Percentiles rank a stretch among this genome's conserved stretches.
Evolutionary conservation across 345 rosid species (phyloP).

Genomic region (Hevea brasiliensis): DNA sequence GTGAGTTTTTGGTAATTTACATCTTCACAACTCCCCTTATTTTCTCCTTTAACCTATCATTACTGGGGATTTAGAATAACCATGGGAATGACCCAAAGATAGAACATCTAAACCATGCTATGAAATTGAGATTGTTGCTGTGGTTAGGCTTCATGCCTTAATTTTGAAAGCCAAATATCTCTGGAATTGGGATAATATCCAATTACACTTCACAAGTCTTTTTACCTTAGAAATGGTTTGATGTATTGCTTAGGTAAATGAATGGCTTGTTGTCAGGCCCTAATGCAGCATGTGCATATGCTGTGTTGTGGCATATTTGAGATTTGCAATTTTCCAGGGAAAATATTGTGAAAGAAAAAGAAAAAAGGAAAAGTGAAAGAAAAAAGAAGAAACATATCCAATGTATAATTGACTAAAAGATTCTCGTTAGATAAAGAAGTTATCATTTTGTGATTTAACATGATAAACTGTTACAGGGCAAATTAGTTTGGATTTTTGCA

Average conservation of each 20-base stretch:
- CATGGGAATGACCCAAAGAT: not conserved
- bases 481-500: not conserved
- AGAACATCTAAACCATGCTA: not conserved
- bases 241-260: not conserved
- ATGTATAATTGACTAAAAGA: not conserved
- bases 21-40: not conserved
- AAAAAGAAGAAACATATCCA: not conserved
- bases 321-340: not conserved
- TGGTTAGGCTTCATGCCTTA: slow-evolving; percentile 3
- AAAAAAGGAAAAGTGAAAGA: too few relatives aligned
- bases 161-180: slow-evolving; percentile 2
- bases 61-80: not conserved
- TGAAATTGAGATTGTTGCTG: not conserved
- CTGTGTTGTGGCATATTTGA: not conserved
- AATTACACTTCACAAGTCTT: not conserved
- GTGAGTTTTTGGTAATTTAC: not conserved
- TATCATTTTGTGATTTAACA: not conserved
- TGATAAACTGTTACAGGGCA: not conserved
- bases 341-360: not conserved
- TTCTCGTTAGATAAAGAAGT: not conserved
- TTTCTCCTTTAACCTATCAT: not conserved
- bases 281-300: not conserved
- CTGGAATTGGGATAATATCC: not conserved
- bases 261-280: not conserved
- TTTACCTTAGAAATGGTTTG: not conserved